Evolutionary conservation across 495 filamentous ascomycete genomes (phyloP), one percentile per base, ranked within the genome.

Genomic region (Corynascus novoguineensis): DNA sequence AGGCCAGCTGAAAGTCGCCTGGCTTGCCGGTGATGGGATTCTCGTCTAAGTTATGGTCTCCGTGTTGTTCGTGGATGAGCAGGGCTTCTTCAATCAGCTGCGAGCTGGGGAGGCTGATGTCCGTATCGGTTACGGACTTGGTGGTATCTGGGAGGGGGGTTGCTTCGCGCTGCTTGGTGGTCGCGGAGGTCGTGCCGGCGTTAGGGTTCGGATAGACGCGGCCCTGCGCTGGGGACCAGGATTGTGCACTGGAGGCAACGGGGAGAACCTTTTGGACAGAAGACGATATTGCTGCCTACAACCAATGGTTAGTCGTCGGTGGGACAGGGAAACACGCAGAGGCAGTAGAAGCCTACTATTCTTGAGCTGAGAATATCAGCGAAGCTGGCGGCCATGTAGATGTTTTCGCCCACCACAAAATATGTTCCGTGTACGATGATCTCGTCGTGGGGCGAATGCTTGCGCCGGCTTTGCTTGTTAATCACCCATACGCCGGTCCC

Each of bases 31-130:
- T 83, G 46, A 96, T 81, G 3, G 90, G 90, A 61, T 86, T 93
- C 68, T 96, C 90, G 70, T 98, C 90, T 83, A 93, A 90, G 70
- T 83, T 95, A 51, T 97, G 92, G 46, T 86, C 81, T 24, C 81
- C 82, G 54, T 83, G 85, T 34, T 78, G 78, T 15, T 84, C 69
- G 45, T 85, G 74, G 25, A 93, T 75, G 50, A 75, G 73, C 47
- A 90, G 81, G 0, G 85, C 80, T 55, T 93, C 85, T 51, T 84
- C 82, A 5, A 91, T 72, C 35, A 84, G 78, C 14, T 82, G 81
- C n/a, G 70, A 64, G 19, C 72, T 70, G 5, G 80, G 65, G 42
- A 75, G 9, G 53, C 22, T 17, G 60, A 12, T 62, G 40, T 7
- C 21, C n/a, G 67, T 64, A 40, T 53, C 56, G 14, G 56, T 50